These are phyloP conservation scores for Starmerella etchellsii DNA, from an alignment of 805 yeast genomes.

Conservation along the genomic window DNA sequence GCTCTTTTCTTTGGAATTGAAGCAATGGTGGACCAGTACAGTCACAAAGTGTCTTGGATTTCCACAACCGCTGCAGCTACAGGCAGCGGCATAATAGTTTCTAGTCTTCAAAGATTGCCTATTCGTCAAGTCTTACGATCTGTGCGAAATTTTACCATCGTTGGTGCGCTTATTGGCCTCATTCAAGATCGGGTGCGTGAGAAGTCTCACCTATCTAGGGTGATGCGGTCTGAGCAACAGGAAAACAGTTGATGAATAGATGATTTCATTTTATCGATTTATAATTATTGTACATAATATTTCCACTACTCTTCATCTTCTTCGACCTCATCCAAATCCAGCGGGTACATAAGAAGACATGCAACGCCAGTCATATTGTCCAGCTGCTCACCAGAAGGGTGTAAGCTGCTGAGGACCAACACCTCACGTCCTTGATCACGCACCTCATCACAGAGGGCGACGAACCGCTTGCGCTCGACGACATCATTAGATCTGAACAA, in stretches of 20 bases:
- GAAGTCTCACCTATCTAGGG: background rate
- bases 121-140: constrained; percentile 24
- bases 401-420: constrained; percentile 66
- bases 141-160: constrained; percentile 37
- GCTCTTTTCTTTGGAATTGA: constrained; percentile 47
- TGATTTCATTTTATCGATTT: too few relatives aligned
- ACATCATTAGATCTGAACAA: constrained; percentile 68
- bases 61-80: constrained; percentile 51
- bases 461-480: constrained; percentile 50
- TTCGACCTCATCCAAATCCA: constrained; percentile 44
- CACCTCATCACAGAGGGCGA: constrained; percentile 55
- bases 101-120: constrained; percentile 30
- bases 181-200: constrained; percentile 41
- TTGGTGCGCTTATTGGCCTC: constrained; percentile 52
- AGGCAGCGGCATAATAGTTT: constrained; percentile 40
- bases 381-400: constrained; percentile 79
- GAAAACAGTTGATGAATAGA: too few relatives aligned
- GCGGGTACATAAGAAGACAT: constrained; percentile 68
- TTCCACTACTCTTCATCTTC: constrained; percentile 37
- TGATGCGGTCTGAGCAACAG: background rate
- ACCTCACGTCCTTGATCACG: constrained; percentile 64
- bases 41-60: constrained; percentile 45
- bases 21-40: constrained; percentile 41
- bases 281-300: background rate
- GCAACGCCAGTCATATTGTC: constrained; percentile 88